Percentiles rank a stretch among this genome's conserved stretches.
phyloP scores from a whole-genome alignment of 2,329 filamentous ascomycete species.

The Chalaropsis thielavioides region DNA sequence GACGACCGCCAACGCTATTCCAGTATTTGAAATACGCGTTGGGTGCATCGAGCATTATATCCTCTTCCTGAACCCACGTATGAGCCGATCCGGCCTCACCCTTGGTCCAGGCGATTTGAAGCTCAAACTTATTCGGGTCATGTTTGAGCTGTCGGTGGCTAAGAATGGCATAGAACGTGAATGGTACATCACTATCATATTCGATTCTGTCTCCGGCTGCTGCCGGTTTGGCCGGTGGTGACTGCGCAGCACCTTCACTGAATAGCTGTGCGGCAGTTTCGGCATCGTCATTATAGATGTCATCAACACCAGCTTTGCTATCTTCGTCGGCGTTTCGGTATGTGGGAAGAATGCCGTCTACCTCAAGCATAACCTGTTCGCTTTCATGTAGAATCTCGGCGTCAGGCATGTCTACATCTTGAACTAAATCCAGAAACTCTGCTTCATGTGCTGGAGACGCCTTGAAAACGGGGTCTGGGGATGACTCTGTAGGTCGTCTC shows the following conservation, averaged over 20 bases:
- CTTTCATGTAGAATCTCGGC: not conserved
- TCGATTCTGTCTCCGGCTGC: not conserved
- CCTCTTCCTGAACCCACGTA: slow-evolving; percentile 12
- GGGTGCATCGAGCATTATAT: slow-evolving; percentile 12
- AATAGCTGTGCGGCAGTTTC: not conserved
- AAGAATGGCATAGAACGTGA: not conserved
- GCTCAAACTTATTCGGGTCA: slow-evolving; percentile 14
- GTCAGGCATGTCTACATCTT: not conserved
- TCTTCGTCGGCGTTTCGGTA: not conserved
- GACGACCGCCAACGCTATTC: slow-evolving; percentile 11
- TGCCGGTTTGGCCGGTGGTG: not conserved
- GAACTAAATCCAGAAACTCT: not conserved
- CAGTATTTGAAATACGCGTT: slow-evolving; percentile 14
- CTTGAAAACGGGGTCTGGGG: not conserved
- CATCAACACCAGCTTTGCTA: not conserved
- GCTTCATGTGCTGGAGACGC: not conserved
- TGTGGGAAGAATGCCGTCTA: not conserved
- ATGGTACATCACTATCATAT: not conserved
- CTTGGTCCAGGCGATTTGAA: slow-evolving; percentile 8
- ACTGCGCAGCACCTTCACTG: not conserved
- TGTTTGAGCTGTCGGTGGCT: slow-evolving; percentile 1
- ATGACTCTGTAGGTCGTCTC: not conserved
- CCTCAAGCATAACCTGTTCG: not conserved
- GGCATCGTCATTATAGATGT: not conserved
- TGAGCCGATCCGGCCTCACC: not conserved